Base-by-base conservation (phyloP, 768 basidiomycete species). In the Hericium erinaceus region DNA sequence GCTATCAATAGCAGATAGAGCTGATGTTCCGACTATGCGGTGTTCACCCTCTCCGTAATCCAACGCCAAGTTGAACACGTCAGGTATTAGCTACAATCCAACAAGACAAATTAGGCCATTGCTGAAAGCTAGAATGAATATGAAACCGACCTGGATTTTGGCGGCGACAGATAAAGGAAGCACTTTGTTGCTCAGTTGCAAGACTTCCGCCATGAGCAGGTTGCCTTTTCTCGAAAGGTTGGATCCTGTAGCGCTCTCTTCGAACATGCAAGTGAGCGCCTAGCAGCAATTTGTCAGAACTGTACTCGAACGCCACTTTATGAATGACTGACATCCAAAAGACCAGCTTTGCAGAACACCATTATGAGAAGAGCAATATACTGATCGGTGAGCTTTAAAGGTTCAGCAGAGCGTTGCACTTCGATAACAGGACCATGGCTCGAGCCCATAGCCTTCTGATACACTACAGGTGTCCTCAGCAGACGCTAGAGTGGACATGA, bases 141-240 rank as follows among this genome's bases (percentile, higher is more conserved):
- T 15, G 15, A 20, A 18, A 56, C 73, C 54, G 53, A 87, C 92
- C 77, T 98, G 95, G 28, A 97, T 83, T 44, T 80, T 80, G 2
- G 94, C 89, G 2, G 95, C 94, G 49, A 87, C 73, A 5, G 82
- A 75, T 33, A 92, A 71, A 3, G 97, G 95, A 9, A 99, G 69
- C 2, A 98, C 84, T 57, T 85, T 79, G 65, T 95, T 98, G 4
- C 90, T 84, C 72, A 94, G 83, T 41, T 90, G 87, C 56, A 99
- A 78, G 3, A 98, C 73, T 68, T 98, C 95, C 9, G 92, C 94
- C 73, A 98, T 83, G 24, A 99, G 77, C 3, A 95, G 69, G 0
- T 91, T 95, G 2, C 93, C 94, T 68, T 97, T 98, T 40, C 91
- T 82, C 26, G 89, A 83, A n/a, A 93, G 69, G 66, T 75, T 85